phyloP scores from a whole-genome alignment of 345 rosid genomes.

The Ailanthus altissimus region DNA sequence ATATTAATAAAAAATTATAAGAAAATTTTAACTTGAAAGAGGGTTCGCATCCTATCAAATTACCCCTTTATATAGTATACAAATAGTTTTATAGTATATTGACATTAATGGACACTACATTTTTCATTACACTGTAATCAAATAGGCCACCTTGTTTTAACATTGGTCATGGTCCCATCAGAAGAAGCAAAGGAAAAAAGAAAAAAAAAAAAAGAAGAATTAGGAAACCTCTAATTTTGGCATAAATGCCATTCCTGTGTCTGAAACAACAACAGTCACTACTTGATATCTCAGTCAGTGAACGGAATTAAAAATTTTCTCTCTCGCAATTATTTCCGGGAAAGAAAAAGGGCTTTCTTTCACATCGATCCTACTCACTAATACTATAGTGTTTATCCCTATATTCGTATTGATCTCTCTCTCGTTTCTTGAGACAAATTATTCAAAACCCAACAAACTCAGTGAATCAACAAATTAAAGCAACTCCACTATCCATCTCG shows the following conservation, averaged over 20 bases:
- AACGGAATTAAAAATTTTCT: neutral
- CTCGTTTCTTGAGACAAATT: neutral
- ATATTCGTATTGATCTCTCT: too few relatives aligned
- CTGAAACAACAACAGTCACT: neutral
- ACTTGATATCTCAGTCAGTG: neutral
- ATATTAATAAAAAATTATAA: too few relatives aligned
- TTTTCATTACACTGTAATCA: too few relatives aligned
- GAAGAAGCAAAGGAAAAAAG: too few relatives aligned
- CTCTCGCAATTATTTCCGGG: neutral
- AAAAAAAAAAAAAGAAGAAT: too few relatives aligned
- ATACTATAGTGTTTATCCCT: too few relatives aligned
- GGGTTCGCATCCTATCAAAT: too few relatives aligned
- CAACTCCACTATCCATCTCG: neutral
- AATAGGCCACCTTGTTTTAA: neutral
- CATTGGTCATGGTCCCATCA: neutral
- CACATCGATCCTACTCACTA: neutral
- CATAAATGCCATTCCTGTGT: conserved; percentile 24
- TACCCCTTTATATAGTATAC: too few relatives aligned
- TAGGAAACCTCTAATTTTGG: neutral
- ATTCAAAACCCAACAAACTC: neutral
- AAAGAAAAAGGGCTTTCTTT: neutral
- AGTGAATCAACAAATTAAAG: conserved; percentile 13
- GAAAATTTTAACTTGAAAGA: too few relatives aligned
- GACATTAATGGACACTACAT: too few relatives aligned
- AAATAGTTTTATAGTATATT: too few relatives aligned